Evolutionary conservation across 257 asterid species (phyloP), one percentile per base, ranked within the genome.

Genomic region (Craterostigma plantagineum): DNA sequence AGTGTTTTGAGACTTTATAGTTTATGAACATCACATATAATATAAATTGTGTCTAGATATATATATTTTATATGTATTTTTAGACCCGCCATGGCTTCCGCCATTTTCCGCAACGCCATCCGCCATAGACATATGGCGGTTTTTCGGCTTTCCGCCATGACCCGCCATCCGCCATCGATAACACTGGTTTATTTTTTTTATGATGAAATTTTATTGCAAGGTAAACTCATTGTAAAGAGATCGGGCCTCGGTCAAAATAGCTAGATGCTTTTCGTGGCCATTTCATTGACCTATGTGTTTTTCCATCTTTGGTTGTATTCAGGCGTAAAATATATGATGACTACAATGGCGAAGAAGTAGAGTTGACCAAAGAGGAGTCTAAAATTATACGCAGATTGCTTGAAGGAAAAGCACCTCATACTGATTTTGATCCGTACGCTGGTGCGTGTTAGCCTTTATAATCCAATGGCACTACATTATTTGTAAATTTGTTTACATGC

Each of bases 241-340:
- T 23, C 4, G 30, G n/a, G 30, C 6, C 30, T 23, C 30, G 30
- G 30, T 23, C 30, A 23, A 23, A 23, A 2, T 23, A 11, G 34
- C 12, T 34, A 35, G 61, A 62, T 48, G 51, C 51, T 47, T 8
- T 51, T 27, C 55, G 49, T 38, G 41, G 11, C 40, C 14, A 36
- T 36, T 10, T 9, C 14, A 36, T 57, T 43, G 16, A n/a, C 35
- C 34, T 6, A 10, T 35, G 34, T 46, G 51, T 36, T 49, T 34
- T 36, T n/a, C n/a, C n/a, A n/a, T n/a, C n/a, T n/a, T 46, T 16
- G 41, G 17, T 42, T 45, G 33, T 44, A 42, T 69, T 54, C 60
- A 90, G 98, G 98, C 92, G 91, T 52, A 77, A 63, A 58, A 73
- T 90, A 56, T 62, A 59, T 48, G 95, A 90, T 45, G 95, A 83